phyloP scores from a whole-genome alignment of 352 stramenopile genomes.

The Globisporangium uncinulatum region DNA sequence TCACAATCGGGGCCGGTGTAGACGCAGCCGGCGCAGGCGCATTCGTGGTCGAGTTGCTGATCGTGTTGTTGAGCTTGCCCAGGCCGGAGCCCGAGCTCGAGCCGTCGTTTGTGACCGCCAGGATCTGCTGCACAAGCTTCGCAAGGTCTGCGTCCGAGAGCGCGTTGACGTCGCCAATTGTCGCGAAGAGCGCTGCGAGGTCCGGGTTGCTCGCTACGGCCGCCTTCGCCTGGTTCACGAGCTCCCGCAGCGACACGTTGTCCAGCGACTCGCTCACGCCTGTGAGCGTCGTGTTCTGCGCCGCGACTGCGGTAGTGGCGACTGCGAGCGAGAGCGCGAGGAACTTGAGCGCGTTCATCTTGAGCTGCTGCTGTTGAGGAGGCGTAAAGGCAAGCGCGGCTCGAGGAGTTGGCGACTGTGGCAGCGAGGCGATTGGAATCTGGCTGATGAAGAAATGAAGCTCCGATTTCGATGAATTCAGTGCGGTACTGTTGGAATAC shows the following conservation, averaged over 20 bases:
- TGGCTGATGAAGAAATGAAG: too few species aligned
- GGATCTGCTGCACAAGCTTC: constrained; percentile 5
- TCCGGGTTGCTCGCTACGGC: constrained; percentile 7
- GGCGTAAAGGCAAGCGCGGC: too few species aligned
- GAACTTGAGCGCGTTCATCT: constrained; percentile 14
- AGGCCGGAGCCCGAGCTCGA: constrained; percentile 2
- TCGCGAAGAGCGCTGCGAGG: constrained; percentile 10
- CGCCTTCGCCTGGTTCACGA: constrained; percentile 11
- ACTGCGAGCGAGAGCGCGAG: constrained; percentile 6
- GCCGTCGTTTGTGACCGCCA: constrained; percentile 2
- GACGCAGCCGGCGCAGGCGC: not conserved
- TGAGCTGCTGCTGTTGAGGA: too few species aligned
- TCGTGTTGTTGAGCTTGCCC: not conserved
- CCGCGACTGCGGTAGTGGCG: not conserved
- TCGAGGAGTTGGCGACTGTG: too few species aligned
- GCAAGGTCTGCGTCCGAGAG: constrained; percentile 8
- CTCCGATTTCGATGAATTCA: too few species aligned
- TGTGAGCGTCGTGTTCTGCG: not conserved
- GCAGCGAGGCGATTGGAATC: too few species aligned
- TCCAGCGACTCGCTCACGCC: not conserved
- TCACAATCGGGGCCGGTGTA: not conserved
- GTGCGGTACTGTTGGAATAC: too few species aligned
- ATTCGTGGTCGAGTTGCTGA: not conserved
- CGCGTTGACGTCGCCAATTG: constrained; percentile 7
- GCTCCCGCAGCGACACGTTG: constrained; percentile 9